Conservation (phyloP, 116 monocot genomes). For the Papilionanthe hybrid region DNA sequence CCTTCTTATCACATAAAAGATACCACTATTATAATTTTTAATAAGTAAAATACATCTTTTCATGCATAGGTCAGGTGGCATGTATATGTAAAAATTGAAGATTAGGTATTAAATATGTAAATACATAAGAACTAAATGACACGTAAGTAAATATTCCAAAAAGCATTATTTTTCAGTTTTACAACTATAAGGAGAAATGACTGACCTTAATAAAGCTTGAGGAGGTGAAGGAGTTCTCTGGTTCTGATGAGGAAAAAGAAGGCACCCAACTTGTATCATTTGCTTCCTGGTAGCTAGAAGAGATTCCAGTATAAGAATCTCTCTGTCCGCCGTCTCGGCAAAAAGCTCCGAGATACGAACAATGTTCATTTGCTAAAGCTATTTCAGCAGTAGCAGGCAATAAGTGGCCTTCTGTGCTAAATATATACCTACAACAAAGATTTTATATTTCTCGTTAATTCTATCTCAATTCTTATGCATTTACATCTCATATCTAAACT, state of each 20-base stretch:
- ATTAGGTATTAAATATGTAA: too few relatives aligned
- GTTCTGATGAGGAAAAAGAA: constrained; percentile 9
- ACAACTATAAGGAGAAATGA: neutral
- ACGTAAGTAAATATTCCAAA: too few relatives aligned
- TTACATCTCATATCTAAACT: too few relatives aligned
- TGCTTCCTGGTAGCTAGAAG: constrained; percentile 31
- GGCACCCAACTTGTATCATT: constrained; percentile 37
- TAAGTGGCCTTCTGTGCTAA: constrained; percentile 94
- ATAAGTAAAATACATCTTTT: too few relatives aligned
- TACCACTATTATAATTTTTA: too few relatives aligned
- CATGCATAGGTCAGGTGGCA: too few relatives aligned
- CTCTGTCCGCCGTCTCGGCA: constrained; percentile 40
- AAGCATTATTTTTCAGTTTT: neutral
- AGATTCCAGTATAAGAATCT: constrained; percentile 14
- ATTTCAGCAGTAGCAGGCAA: constrained; percentile 88
- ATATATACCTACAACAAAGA: constrained; percentile 60
- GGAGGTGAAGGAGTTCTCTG: constrained; percentile 16
- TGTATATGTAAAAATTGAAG: too few relatives aligned
- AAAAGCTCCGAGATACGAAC: constrained; percentile 88
- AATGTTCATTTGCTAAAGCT: constrained; percentile 69
- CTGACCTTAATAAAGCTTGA: constrained; percentile 58
- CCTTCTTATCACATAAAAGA: too few relatives aligned
- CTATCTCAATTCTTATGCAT: too few relatives aligned
- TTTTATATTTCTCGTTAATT: constrained; percentile 5
- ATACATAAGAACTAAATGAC: too few relatives aligned